Evolutionary conservation across 495 filamentous ascomycete species (phyloP).

Genomic region (Xylaria castorea): DNA sequence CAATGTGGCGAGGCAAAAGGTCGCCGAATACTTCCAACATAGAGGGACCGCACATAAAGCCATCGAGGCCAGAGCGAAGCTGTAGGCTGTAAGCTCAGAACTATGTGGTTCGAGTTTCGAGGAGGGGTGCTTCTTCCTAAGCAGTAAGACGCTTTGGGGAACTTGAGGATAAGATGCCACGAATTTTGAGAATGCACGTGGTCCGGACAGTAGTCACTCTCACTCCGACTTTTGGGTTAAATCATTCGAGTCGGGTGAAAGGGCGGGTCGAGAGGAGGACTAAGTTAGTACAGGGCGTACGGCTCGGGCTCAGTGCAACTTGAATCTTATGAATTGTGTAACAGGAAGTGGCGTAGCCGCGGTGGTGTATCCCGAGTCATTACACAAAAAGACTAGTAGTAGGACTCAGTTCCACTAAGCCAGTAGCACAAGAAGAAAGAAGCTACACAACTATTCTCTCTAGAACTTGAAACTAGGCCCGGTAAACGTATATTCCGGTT

Average conservation of each 20-base stretch:
- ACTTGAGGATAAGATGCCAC: neutral
- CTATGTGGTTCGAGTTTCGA: neutral
- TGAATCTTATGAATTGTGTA: neutral
- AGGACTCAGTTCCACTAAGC: neutral
- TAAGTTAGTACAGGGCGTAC: neutral
- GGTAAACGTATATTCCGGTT: neutral
- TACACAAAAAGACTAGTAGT: neutral
- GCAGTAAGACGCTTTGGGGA: neutral
- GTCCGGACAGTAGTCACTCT: neutral
- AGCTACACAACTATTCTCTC: neutral
- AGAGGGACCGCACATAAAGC: conserved; percentile 55
- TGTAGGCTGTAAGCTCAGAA: conserved; percentile 62
- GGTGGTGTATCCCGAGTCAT: neutral
- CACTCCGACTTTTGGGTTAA: neutral
- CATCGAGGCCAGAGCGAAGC: conserved; percentile 64
- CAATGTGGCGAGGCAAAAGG: conserved; percentile 53
- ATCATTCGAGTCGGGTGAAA: neutral
- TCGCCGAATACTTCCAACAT: conserved; percentile 57
- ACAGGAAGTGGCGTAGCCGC: neutral
- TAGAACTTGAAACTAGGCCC: neutral
- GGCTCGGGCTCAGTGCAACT: neutral
- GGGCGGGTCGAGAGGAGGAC: no score
- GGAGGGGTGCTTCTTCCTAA: neutral
- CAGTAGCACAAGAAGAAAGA: neutral
- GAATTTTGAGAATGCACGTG: no score